Evolutionary conservation across 1,284 basidiomycete genomes (phyloP), one percentile per base, ranked within the genome.

Genomic region (Waitea zeae): DNA sequence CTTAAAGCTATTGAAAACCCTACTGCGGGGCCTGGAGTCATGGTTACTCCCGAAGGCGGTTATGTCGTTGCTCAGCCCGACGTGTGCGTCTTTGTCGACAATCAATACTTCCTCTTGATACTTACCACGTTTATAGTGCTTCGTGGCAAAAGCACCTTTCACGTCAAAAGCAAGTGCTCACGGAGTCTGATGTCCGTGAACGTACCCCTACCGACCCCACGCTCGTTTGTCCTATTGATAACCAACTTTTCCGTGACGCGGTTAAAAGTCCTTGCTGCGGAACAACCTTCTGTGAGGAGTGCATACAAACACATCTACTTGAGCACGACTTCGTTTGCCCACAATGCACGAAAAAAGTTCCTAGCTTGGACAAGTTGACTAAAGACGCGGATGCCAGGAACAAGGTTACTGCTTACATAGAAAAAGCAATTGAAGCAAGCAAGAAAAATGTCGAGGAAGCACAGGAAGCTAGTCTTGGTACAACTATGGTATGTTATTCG

Each of bases 41-140:
- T 96, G 90, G 80, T 96, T 40, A 96, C 90, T 2, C 87, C 90
- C 1, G 90, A 96, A 49, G 90, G 92, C 42, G 87, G 88, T 32
- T 96, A 90, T 55, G 90, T 96, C 9, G 83, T 90, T 32, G 90
- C 90, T 1, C 80, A 92, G 45, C 88, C 90, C 0, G 90, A 96
- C 56, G 67, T 71, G 84, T 89, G 61, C 49, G 87, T 69, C 9
- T 30, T 30, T 30, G 7, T 7, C 7, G 9, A 6, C 29, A 7
- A 12, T 30, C 29, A 30, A 13, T 19, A 33, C 34, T 7, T 24
- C 31, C 29, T 18, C 31, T 12, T 26, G 20, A n/a, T 14, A 34
- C 31, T 41, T 28, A 32, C 31, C 38, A 6, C 31, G 33, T 40
- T 30, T 27, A 32, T 42, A 90, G 87, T 27, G 83, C 64, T 35